Evolutionary conservation across 1,284 basidiomycete species (phyloP), one percentile per base, ranked within the genome.

Genomic region (Singerocomus rubriflavus): DNA sequence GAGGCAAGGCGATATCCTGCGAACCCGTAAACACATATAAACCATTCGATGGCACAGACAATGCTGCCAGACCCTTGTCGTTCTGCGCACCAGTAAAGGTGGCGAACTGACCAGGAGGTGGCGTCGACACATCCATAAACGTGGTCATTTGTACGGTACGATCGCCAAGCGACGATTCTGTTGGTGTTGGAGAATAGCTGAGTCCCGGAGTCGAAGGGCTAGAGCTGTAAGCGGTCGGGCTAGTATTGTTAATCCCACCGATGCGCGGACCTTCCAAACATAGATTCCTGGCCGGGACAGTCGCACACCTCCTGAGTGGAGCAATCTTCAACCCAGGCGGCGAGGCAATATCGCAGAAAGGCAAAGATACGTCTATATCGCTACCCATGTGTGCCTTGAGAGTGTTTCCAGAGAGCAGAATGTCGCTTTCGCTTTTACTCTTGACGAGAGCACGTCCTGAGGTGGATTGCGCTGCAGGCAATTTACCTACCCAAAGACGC

Each of bases 401-500:
- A 30, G 44, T 14, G 14, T 36, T 48, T 41, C 50, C 51, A 2
- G 54, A 40, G 0, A 53, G 31, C 6, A 37, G n/a, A 5, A 67
- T 54, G 7, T 70, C 57, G 5, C 41, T 48, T 44, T 67, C 66
- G 26, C 65, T 71, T 42, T 52, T 67, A 30, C 56, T 45, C 50
- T 67, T 69, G 26, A 43, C 50, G 39, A 70, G 64, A 30, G 48
- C 17, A 37, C 58, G 61, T 56, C 69, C 64, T 14, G 53, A 50
- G 54, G 42, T 5, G 39, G 63, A 44, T 56, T 68, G 67, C 61
- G 17, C 68, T 68, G 63, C 57, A 58, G 65, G 69, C 59, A 61
- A 54, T 60, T 91, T 91, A 54, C 88, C 88, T 33, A 91, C 88
- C 88, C 88, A 91, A 13, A 91, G 79, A 26, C 86, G 79, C 88